A percentile compares a stretch with the other conserved stretches of the same genome.
Conservation (phyloP, 2,329 filamentous ascomycete species). For the Microsporum canis region DNA sequence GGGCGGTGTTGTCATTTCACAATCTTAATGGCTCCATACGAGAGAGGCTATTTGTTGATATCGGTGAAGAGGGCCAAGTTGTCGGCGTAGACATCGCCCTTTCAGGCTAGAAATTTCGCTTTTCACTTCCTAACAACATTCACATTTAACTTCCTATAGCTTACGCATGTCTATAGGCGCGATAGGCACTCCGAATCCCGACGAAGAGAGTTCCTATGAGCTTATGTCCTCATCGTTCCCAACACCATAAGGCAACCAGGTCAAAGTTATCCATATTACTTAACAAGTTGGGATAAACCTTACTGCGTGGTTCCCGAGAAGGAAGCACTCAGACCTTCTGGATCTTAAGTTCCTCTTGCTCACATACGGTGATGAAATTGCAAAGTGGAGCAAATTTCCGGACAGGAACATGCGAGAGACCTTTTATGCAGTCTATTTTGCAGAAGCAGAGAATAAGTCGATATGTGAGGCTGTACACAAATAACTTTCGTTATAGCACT, state of each 20-base stretch:
- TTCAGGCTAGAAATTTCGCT: neutral
- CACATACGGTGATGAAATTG: constrained; percentile 4
- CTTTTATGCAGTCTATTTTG: constrained; percentile 6
- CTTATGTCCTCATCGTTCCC: constrained; percentile 5
- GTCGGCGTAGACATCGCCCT: neutral
- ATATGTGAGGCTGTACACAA: neutral
- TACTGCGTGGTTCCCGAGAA: constrained; percentile 4
- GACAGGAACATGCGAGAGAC: constrained; percentile 4
- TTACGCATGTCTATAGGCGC: neutral
- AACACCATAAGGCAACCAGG: constrained; percentile 7
- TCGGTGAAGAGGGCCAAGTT: neutral
- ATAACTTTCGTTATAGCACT: neutral
- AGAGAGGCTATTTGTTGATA: neutral
- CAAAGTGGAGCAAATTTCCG: constrained; percentile 6
- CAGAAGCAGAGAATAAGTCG: neutral
- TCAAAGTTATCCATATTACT: constrained; percentile 8
- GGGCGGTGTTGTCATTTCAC: neutral
- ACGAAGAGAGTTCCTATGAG: constrained; percentile 5
- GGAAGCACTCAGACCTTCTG: constrained; percentile 8
- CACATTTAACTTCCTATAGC: neutral
- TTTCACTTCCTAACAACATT: neutral
- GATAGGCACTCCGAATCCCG: neutral
- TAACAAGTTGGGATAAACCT: constrained; percentile 9
- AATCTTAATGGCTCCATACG: neutral
- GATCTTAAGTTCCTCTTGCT: constrained; percentile 7